A percentile compares a stretch with the other conserved stretches of the same genome.
Conservation (phyloP, 192 early-diverging fungal species). For the Rhizoclosmatium globosum region DNA sequence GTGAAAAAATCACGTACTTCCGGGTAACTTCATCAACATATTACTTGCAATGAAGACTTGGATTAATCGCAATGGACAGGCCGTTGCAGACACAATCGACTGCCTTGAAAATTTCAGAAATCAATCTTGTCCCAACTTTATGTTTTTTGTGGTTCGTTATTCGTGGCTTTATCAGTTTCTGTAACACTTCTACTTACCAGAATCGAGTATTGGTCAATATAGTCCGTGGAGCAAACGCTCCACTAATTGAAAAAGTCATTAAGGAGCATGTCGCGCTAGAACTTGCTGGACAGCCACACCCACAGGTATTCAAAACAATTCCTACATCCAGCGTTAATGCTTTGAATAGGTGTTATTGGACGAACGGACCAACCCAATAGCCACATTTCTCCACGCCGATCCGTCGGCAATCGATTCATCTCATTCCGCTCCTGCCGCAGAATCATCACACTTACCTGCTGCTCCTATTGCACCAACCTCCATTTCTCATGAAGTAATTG, state of each 20-base stretch:
- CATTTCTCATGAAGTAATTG: neutral
- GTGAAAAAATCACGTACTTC: constrained; percentile 55
- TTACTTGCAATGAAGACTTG: too few species aligned
- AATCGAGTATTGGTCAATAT: constrained; percentile 61
- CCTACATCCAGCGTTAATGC: neutral
- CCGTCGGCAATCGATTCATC: neutral
- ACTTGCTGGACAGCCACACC: constrained; percentile 29
- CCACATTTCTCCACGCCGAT: constrained; percentile 15
- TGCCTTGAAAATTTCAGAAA: constrained; percentile 55
- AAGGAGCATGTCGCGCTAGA: constrained; percentile 64
- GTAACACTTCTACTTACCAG: constrained; percentile 37
- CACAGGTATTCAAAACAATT: neutral
- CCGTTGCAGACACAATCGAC: constrained; percentile 57
- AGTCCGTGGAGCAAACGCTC: constrained; percentile 66
- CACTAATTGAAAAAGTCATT: constrained; percentile 60
- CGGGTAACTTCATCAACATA: constrained; percentile 37
- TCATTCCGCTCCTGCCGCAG: constrained; percentile 3
- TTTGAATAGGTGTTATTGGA: constrained; percentile 24
- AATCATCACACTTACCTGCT: neutral
- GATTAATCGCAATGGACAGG: constrained; percentile 37
- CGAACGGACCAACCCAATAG: constrained; percentile 15
- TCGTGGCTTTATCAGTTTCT: neutral
- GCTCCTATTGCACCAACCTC: constrained; percentile 8
- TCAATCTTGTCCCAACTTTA: constrained; percentile 67
- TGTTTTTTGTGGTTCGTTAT: constrained; percentile 60